Conservation (phyloP, 2,329 filamentous ascomycete genomes). For the Aspergillus aculeatinus region DNA sequence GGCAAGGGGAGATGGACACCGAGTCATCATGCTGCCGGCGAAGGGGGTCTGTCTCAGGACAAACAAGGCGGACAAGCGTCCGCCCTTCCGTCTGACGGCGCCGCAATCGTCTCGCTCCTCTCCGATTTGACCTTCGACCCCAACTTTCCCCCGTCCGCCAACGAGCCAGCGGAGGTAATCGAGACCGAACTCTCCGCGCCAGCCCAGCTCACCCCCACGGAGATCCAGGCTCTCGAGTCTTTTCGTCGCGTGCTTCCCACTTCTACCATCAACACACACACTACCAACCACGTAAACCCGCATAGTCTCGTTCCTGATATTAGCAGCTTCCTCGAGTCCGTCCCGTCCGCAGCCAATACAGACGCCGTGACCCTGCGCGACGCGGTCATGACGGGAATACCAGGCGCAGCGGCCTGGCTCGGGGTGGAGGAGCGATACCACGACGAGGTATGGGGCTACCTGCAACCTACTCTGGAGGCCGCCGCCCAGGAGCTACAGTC, state of each 20-base stretch:
- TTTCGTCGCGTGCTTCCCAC: constrained; percentile 27
- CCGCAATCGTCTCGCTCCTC: constrained; percentile 44
- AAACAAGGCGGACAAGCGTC: constrained; percentile 8
- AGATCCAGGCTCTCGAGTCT: constrained; percentile 33
- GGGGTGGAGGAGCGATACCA: constrained; percentile 38
- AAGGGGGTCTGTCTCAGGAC: background rate
- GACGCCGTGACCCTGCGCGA: constrained; percentile 28
- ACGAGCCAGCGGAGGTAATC: constrained; percentile 27
- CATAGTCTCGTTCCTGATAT: constrained; percentile 37
- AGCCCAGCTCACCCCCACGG: constrained; percentile 24
- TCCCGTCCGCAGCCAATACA: constrained; percentile 13
- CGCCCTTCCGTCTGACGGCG: constrained; percentile 37
- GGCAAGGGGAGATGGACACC: constrained; percentile 4
- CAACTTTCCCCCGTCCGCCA: constrained; percentile 21
- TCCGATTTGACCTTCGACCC: constrained; percentile 33
- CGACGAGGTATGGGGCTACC: constrained; percentile 68
- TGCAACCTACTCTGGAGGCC: constrained; percentile 56
- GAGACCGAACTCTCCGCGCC: constrained; percentile 21
- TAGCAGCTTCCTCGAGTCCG: constrained; percentile 30
- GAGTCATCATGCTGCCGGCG: background rate
- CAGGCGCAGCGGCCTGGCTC: constrained; percentile 36
- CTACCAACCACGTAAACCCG: constrained; percentile 24
- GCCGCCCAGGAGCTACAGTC: constrained; percentile 58
- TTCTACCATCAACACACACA: background rate
- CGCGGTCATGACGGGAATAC: constrained; percentile 29